Percentiles rank a stretch among this genome's conserved stretches.
Evolutionary conservation across 352 stramenopile genomes (phyloP).

Genomic region (Phytophthora foliorum): DNA sequence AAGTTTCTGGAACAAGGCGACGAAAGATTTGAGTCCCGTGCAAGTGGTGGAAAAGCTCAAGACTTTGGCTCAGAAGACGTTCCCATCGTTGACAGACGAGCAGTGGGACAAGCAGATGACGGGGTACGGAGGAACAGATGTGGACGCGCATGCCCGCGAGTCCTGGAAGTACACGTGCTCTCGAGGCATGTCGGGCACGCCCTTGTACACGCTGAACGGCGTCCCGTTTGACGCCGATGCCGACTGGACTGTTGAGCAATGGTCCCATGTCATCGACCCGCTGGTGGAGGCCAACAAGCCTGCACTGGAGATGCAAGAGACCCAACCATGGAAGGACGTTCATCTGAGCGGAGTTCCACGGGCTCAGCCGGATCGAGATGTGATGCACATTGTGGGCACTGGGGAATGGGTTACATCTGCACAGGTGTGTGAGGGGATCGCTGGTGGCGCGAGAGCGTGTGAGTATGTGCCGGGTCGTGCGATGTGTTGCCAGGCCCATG

Average conservation of each 20-base stretch:
- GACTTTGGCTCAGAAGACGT: conserved; percentile 70
- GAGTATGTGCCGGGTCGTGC: conserved; percentile 70
- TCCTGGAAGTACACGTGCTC: conserved; percentile 89
- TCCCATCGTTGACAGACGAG: conserved; percentile 63
- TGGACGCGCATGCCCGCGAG: conserved; percentile 64
- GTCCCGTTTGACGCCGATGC: conserved; percentile 78
- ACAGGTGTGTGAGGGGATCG: conserved; percentile 45
- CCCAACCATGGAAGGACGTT: conserved; percentile 56
- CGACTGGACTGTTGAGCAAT: conserved; percentile 76
- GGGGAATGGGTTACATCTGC: conserved; percentile 46
- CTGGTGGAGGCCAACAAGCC: conserved; percentile 52
- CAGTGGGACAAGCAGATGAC: conserved; percentile 83
- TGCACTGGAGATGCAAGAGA: conserved; percentile 43
- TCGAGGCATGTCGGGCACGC: conserved; percentile 76
- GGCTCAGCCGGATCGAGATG: conserved; percentile 57
- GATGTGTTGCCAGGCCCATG: conserved; percentile 79
- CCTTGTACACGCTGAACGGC: conserved; percentile 84
- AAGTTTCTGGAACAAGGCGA: conserved; percentile 85
- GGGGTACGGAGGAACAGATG: conserved; percentile 76
- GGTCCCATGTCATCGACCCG: conserved; percentile 63
- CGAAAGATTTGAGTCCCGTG: conserved; percentile 80
- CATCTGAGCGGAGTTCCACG: conserved; percentile 55
- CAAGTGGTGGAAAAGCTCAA: conserved; percentile 73
- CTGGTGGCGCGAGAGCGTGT: conserved; percentile 58
- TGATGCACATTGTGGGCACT: conserved; percentile 58